Base-by-base conservation (phyloP, 148 eudicot species). In the Vaccinium myrtillus region DNA sequence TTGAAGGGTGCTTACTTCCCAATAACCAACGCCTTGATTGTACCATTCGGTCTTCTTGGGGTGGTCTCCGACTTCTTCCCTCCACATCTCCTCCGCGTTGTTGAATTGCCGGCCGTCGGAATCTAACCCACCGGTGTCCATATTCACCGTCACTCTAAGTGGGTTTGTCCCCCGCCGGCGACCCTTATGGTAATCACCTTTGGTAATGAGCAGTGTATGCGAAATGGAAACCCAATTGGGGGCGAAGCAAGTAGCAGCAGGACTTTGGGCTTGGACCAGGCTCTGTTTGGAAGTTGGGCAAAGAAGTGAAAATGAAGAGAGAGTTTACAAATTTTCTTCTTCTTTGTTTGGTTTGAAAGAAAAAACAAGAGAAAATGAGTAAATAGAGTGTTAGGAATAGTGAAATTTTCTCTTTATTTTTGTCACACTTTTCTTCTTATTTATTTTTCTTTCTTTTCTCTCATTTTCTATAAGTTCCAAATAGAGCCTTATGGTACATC, bases 1-100 rank as follows among this genome's bases (percentile, higher is more conserved):
- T 78, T 25, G 43, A n/a, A 80, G 67, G 50, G 69, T 58, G 48
- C 88, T 63, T 85, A 95, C 98, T 87, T 94, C 87, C 99, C 99
- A 96, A 61, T 94, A 96, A 56, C 88, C 90, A 19, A 96, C 93
- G 63, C 97, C 98, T 69, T 93, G 63, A 36, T 90, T 87, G 83
- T 96, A 96, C 98, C 98, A 96, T 67, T 92, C 88, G 7, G 89
- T 53, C 75, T 92, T 93, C 86, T 93, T 92, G 51, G 88, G 83
- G 61, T 87, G 77, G 78, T 94, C 94, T 8, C 93, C 99, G n/a
- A 94, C 81, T 82, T 93, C 92, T 73, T 96, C 95, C n/a, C 86
- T 88, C 99, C 99, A 96, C 99, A 96, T 96, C 87, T 96, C 98
- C 56, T 90, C 97, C 4, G 96, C 92, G 88, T 83, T 93, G 30